Base-by-base conservation (phyloP, 2,329 filamentous ascomycete species). In the Arthrobotrys conoides region DNA sequence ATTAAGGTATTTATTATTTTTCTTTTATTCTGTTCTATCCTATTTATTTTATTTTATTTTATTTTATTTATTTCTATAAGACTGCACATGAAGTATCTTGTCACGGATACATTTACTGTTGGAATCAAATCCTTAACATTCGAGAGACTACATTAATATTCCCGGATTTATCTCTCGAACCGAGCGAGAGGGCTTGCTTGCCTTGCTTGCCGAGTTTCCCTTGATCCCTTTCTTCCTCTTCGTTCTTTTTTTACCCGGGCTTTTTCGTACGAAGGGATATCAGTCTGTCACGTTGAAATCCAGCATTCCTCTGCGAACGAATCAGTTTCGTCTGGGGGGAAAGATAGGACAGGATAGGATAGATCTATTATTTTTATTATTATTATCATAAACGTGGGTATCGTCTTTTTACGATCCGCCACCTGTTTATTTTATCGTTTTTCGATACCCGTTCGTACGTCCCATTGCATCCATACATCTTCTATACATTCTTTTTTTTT, bases 161-260 rank as follows among this genome's bases (percentile, higher is more conserved):
- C 38, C 66, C 44, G 41, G 51, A 48, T 51, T 65, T 57, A 48
- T 51, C 57, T 57, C 46, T 33, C 44, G 69, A 64, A 24, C 69
- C 69, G 30, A 72, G 63, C 46, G 69, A 64, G 46, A 44, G 14
- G 44, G 59, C 57, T 53, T 61, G 36, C 57, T 57, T 53, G 4
- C 1, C 24, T 14, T 57, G 49, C 30, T 59, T 59, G 57, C 57
- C 57, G 57, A 61, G 57, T 61, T 59, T 27, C 55, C 55, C 57
- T 61, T 61, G 51, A 57, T 10, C 22, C 49, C 27, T 14, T 20
- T 14, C 36, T 44, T 61, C n/a, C 10, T 16, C 9, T 27, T 20
- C 55, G 44, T 12, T 30, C 33, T 18, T n/a, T 38, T n/a, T 38
- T 44, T 61, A 61, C 36, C 57, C 36, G 57, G n/a, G n/a, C n/a